These are phyloP conservation scores for Eimeria acervulina DNA, from an alignment of 169 alveolate species.

Conservation along the genomic window DNA sequence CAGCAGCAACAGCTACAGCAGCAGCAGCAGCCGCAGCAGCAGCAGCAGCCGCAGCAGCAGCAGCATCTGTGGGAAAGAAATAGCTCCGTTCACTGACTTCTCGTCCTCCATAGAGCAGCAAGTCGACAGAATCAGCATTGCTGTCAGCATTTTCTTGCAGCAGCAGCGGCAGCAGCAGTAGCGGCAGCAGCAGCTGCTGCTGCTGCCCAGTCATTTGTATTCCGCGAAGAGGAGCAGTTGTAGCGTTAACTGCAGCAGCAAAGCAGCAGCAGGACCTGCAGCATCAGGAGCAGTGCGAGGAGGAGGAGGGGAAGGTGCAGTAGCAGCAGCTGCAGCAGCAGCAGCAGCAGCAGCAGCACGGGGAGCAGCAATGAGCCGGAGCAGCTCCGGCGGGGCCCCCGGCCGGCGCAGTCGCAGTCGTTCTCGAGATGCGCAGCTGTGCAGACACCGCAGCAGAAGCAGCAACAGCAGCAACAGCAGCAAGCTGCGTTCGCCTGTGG, in stretches of 20 bases:
- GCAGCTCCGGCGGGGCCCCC: slow-evolving; percentile 4
- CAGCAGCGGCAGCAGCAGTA: slow-evolving; percentile 6
- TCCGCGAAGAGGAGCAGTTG: neutral
- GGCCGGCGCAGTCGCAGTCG: slow-evolving; percentile 54
- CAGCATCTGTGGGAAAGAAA: no score
- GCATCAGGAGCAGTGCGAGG: neutral
- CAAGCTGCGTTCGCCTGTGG: neutral
- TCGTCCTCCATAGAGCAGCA: neutral
- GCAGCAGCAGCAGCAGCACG: neutral
- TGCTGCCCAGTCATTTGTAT: neutral
- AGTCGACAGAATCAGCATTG: neutral
- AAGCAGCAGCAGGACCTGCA: neutral
- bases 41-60: no score
- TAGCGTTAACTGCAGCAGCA: neutral
- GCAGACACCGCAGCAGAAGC: slow-evolving; percentile 15
- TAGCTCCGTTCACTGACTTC: no score
- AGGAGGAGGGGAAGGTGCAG: neutral
- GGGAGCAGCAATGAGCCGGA: slow-evolving; percentile 8
- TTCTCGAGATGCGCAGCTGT: slow-evolving; percentile 19
- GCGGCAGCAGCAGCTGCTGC: slow-evolving; percentile 34
- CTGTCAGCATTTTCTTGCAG: neutral
- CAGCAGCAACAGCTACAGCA: no score
- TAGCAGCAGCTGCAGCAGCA: slow-evolving; percentile 36
- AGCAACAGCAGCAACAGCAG: slow-evolving; percentile 26
- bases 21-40: no score